phyloP scores from a whole-genome alignment of 768 basidiomycete genomes.

The Tylopilus balloui region DNA sequence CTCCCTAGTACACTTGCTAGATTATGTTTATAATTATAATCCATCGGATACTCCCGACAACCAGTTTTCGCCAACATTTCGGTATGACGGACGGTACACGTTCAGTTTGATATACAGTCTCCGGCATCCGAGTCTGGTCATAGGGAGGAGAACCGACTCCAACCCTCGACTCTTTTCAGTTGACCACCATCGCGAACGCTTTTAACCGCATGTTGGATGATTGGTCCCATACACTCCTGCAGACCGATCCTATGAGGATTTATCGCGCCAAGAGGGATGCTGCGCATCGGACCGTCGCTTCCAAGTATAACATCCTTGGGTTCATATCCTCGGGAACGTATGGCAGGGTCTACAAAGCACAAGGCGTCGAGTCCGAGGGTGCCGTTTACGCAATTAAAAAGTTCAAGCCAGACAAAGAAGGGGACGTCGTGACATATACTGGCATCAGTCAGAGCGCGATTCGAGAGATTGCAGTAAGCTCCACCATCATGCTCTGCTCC shows the following conservation, averaged over 20 bases:
- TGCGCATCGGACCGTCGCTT: slow-evolving; percentile 59
- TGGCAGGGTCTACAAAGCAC: slow-evolving; percentile 97
- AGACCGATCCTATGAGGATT: slow-evolving; percentile 74
- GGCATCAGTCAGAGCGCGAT: slow-evolving; percentile 98
- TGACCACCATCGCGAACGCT: not conserved
- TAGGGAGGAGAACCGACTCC: not conserved
- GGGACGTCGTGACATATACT: slow-evolving; percentile 91
- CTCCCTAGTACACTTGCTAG: no score
- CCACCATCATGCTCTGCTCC: not conserved
- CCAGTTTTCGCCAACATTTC: no score
- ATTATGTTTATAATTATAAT: no score
- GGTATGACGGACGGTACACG: no score
- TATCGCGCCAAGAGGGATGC: slow-evolving; percentile 80
- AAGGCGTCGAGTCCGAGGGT: slow-evolving; percentile 64
- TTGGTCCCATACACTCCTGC: slow-evolving; percentile 33
- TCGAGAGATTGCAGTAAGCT: slow-evolving; percentile 86
- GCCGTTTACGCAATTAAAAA: slow-evolving; percentile 95
- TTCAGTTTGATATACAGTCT: not conserved
- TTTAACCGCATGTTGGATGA: slow-evolving; percentile 33
- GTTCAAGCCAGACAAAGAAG: slow-evolving; percentile 99
- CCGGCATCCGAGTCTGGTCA: not conserved
- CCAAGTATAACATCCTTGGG: slow-evolving; percentile 88
- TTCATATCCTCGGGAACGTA: slow-evolving; percentile 99
- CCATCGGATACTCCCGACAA: no score
- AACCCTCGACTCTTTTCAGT: not conserved